These are phyloP conservation scores for Beauveria sp. DNA, from an alignment of 2,329 filamentous ascomycete genomes.

Conservation along the genomic window DNA sequence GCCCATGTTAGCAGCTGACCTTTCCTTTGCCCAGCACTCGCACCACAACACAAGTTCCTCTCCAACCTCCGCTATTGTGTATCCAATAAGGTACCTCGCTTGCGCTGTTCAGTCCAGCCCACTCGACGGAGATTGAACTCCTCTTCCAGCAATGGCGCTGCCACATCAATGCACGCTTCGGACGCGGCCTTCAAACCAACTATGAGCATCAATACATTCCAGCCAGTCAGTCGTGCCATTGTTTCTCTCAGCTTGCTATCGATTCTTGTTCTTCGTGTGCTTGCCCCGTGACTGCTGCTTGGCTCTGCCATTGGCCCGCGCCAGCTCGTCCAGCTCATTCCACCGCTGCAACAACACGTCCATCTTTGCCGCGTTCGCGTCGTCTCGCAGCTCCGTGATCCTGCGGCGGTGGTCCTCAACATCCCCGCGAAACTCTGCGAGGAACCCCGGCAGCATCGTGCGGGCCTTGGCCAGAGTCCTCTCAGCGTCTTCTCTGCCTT, in stretches of 20 bases:
- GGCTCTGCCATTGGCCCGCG: not conserved
- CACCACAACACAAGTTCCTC: not conserved
- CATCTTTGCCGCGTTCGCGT: not conserved
- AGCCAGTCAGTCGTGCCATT: not conserved
- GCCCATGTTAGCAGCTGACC: slow-evolving; percentile 4
- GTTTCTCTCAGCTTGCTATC: not conserved
- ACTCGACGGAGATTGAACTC: slow-evolving; percentile 10
- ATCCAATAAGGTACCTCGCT: not conserved
- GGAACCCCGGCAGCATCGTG: not conserved
- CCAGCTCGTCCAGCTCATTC: not conserved
- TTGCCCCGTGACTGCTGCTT: not conserved
- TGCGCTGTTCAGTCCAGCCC: not conserved
- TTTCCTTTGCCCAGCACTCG: not conserved
- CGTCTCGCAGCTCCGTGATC: not conserved
- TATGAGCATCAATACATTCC: slow-evolving; percentile 3
- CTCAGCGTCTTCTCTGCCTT: not conserved
- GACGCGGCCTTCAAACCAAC: not conserved
- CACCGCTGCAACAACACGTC: not conserved
- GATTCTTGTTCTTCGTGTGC: not conserved
- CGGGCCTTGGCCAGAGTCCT: not conserved
- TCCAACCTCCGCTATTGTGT: slow-evolving; percentile 9
- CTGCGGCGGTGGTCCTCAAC: not conserved
- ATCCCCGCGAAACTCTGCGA: not conserved
- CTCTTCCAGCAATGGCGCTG: slow-evolving; percentile 9
- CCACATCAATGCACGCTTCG: slow-evolving; percentile 1